Conservation (phyloP, 306 rosid genomes). For the Prunus campanulata region DNA sequence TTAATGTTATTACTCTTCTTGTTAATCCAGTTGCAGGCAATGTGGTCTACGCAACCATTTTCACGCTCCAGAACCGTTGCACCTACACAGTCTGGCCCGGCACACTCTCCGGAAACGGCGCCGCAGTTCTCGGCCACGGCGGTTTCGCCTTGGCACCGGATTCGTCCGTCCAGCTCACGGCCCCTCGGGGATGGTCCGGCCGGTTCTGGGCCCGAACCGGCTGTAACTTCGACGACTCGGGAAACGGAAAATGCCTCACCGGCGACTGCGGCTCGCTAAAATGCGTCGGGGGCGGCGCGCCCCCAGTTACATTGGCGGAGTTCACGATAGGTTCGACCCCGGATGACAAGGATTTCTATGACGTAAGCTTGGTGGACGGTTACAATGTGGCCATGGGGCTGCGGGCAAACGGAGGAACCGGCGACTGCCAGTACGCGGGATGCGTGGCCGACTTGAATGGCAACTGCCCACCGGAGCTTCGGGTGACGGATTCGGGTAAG, state of each 20-base stretch:
- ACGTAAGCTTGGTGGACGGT: slow-evolving; percentile 87
- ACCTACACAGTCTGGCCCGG: slow-evolving; percentile 74
- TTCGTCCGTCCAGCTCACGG: slow-evolving; percentile 30
- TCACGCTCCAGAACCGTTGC: slow-evolving; percentile 66
- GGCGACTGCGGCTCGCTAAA: slow-evolving; percentile 65
- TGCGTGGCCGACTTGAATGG: slow-evolving; percentile 64
- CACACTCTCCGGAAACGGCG: slow-evolving; percentile 70
- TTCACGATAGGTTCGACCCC: slow-evolving; percentile 44
- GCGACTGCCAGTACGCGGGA: slow-evolving; percentile 87
- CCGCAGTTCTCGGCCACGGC: slow-evolving; percentile 50
- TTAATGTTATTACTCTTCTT: not conserved
- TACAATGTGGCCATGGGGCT: slow-evolving; percentile 83
- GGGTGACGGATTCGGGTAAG: slow-evolving; percentile 31
- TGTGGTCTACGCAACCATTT: slow-evolving; percentile 37
- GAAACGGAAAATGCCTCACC: slow-evolving; percentile 55
- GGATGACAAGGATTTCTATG: slow-evolving; percentile 66
- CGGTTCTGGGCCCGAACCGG: slow-evolving; percentile 83
- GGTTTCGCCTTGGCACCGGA: slow-evolving; percentile 58
- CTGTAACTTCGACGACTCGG: slow-evolving; percentile 57
- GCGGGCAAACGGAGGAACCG: slow-evolving; percentile 61
- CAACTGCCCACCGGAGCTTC: slow-evolving; percentile 61
- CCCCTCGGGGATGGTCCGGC: slow-evolving; percentile 85
- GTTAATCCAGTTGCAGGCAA: slow-evolving; percentile 33
- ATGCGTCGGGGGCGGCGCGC: slow-evolving; percentile 54
- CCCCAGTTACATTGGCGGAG: slow-evolving; percentile 71